Evolutionary conservation across 805 yeast species (phyloP), one percentile per base, ranked within the genome.

Genomic region (Ogataea haglerorum): DNA sequence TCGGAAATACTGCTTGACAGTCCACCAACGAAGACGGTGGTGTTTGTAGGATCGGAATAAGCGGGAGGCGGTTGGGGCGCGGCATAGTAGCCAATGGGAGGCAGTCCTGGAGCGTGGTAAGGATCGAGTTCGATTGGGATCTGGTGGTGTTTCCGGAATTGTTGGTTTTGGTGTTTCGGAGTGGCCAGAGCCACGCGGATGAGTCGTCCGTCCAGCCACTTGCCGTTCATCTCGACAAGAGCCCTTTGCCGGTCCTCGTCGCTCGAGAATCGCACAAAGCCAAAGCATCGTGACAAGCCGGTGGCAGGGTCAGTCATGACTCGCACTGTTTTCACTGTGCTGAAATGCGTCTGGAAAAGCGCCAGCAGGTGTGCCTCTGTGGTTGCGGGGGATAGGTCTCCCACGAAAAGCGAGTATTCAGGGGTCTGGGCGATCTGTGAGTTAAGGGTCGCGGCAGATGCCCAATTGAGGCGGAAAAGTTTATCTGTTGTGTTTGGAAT

Each of bases 261-360:
- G 49, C 76, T 78, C 16, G 83, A 75, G 57, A 85, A 85, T 46
- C 95, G 67, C 19, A 85, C 89, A 62, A 85, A 85, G 0, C 93
- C 93, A 63, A 84, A 84, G 53, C 93, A 82, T 49, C 91, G 68
- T 2, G 88, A 80, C 21, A 82, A 75, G 0, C 90, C 90, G 10
- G 84, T 74, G 5, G 85, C 74, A 2, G 93, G 93, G 56, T 85
- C 91, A 0, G 93, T 84, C 91, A 85, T 85, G 9, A 85, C 91
- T 45, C 93, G 67, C 6, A 85, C 93, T 2, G 93, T 84, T 52
- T 82, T 83, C 28, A 85, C 82, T 7, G 86, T 75, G 37, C 67
- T 67, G 63, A 75, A 85, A 42, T 72, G 72, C 30, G 76, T 73
- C 58, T 84, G 91, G 59, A 85, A 85, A 37, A 85, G 67, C 17